Percentiles rank a stretch among this genome's conserved stretches.
Conservation (phyloP, 768 basidiomycete genomes). For the Nevesoporus exiguus region DNA sequence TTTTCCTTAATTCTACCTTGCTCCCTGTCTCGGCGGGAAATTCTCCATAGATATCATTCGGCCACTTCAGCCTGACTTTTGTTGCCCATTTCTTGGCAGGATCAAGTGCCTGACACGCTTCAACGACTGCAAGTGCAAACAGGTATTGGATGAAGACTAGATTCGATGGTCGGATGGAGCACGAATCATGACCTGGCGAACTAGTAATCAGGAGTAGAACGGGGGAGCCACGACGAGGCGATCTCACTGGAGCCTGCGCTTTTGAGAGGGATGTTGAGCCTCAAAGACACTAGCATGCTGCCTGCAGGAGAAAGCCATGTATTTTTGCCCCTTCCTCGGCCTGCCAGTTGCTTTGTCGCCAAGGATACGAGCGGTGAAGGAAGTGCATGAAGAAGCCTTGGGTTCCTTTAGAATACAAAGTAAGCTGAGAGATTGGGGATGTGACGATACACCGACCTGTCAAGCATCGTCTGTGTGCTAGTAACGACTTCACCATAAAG, state of each 20-base stretch:
- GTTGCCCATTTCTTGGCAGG: constrained; percentile 45
- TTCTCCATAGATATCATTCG: constrained; percentile 89
- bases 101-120: constrained; percentile 66
- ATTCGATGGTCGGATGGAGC: constrained; percentile 39
- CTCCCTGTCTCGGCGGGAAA: constrained; percentile 35
- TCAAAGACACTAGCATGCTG: constrained; percentile 66
- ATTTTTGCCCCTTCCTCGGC: constrained; percentile 85
- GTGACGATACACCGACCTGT: constrained; percentile 57
- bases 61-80: constrained; percentile 86
- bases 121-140: constrained; percentile 83
- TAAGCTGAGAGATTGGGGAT: neutral
- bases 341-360: constrained; percentile 84
- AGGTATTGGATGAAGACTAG: constrained; percentile 95
- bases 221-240: neutral
- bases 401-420: constrained; percentile 57
- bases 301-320: constrained; percentile 91
- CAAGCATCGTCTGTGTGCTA: constrained; percentile 92
- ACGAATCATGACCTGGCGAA: neutral
- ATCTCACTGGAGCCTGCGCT: constrained; percentile 2
- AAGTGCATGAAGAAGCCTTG: constrained; percentile 59
- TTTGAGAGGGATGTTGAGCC: constrained; percentile 21
- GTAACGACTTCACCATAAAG: constrained; percentile 88
- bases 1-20: constrained; percentile 57
- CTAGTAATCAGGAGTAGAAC: neutral
- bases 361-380: constrained; percentile 79